Conservation (phyloP, 768 basidiomycete species). For the Rhodotorula kratochvilovae region DNA sequence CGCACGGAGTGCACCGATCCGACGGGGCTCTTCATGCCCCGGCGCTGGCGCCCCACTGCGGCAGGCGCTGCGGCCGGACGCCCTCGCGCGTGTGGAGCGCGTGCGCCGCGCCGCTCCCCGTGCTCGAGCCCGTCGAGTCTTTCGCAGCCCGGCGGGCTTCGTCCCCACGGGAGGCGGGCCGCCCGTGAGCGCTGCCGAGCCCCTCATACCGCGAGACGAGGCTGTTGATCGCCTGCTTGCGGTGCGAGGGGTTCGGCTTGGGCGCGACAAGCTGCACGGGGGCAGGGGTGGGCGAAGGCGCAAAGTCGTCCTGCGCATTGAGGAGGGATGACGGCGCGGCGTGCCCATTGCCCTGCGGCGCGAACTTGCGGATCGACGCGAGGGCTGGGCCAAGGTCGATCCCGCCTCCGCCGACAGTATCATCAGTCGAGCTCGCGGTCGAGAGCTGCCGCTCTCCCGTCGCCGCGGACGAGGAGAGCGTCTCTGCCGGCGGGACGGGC, state of each 20-base stretch:
- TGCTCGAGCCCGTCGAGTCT: conserved; percentile 19
- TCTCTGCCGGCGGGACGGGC: background rate
- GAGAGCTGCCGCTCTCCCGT: background rate
- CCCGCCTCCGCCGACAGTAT: conserved; percentile 12
- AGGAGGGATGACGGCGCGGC: background rate
- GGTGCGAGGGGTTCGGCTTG: conserved; percentile 2
- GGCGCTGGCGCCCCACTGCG: conserved; percentile 1
- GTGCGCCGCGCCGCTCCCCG: background rate
- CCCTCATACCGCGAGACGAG: conserved; percentile 33
- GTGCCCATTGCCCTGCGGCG: conserved; percentile 4
- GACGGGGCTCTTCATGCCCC: background rate
- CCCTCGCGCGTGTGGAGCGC: conserved; percentile 4
- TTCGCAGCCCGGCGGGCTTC: conserved; percentile 29
- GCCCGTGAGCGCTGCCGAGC: conserved; percentile 6
- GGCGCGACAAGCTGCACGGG: conserved; percentile 4
- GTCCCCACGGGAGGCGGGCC: conserved; percentile 22
- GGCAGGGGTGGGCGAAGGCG: background rate
- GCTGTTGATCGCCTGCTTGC: conserved; percentile 20
- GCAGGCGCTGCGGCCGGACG: conserved; percentile 21
- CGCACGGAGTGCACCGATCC: background rate
- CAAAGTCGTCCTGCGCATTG: conserved; percentile 12
- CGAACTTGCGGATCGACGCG: conserved; percentile 36
- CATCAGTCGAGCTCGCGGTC: background rate
- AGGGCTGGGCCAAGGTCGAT: conserved; percentile 39
- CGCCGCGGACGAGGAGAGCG: background rate